These are phyloP conservation scores for Hanseniaspora clermontiae DNA, from an alignment of 805 yeast species.

Conservation along the genomic window DNA sequence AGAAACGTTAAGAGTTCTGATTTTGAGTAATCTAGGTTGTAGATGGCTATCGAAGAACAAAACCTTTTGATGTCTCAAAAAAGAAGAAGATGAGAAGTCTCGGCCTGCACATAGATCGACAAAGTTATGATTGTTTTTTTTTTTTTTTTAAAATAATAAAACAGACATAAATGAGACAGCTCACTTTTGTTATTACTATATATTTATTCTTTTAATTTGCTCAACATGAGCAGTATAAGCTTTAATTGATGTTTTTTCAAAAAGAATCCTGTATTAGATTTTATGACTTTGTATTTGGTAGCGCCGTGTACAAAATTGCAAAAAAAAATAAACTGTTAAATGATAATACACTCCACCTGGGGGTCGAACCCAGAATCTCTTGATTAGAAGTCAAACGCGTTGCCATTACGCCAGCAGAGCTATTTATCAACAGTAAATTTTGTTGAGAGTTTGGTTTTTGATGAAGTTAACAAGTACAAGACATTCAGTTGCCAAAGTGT, in stretches of 20 bases:
- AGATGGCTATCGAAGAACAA: neutral
- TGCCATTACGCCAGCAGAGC: conserved; percentile 47
- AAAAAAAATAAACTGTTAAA: conserved; percentile 15
- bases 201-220: neutral
- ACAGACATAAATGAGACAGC: no score
- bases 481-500: no score
- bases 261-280: neutral
- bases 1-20: conserved; percentile 77
- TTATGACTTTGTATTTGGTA: neutral
- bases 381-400: conserved; percentile 47
- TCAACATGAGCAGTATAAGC: neutral
- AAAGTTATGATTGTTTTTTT: no score
- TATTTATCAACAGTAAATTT: conserved; percentile 13
- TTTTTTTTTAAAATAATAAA: no score
- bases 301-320: neutral
- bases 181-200: neutral
- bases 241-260: neutral
- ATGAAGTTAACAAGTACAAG: no score
- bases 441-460: neutral
- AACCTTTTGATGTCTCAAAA: neutral
- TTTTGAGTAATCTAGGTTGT: conserved; percentile 35
- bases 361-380: conserved; percentile 47
- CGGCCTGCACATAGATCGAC: neutral
- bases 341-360: conserved; percentile 36
- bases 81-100: neutral